Evolutionary conservation across 2,329 filamentous ascomycete genomes (phyloP).

Genomic region (Madurella mycetomatis): DNA sequence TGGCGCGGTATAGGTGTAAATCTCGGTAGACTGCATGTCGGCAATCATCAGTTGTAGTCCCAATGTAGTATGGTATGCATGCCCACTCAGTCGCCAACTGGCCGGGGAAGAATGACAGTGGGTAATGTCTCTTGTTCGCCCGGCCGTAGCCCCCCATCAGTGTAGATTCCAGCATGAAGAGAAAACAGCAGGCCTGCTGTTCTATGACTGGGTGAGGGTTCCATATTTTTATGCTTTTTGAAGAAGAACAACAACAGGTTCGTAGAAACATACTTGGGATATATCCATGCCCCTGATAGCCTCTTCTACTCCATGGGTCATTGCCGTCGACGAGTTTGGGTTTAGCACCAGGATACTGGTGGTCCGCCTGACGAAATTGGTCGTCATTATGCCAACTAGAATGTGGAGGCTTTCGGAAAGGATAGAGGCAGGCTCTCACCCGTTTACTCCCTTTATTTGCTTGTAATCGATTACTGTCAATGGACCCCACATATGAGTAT

Average conservation of each 20-base stretch:
- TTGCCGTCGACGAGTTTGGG: slow-evolving; percentile 68
- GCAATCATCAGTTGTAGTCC: neutral
- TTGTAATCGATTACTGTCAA: neutral
- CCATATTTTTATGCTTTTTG: neutral
- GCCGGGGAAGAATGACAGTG: no score
- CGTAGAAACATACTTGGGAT: slow-evolving; percentile 31
- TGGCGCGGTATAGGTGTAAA: slow-evolving; percentile 64
- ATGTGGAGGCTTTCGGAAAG: no score
- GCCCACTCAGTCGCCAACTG: no score
- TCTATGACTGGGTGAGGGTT: neutral
- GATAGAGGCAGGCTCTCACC: neutral
- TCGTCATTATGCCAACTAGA: slow-evolving; percentile 12
- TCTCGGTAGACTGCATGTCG: slow-evolving; percentile 39
- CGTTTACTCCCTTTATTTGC: neutral
- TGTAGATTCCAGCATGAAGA: neutral
- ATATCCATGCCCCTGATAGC: slow-evolving; percentile 43
- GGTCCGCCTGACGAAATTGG: slow-evolving; percentile 28
- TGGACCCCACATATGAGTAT: neutral
- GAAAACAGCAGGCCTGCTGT: neutral
- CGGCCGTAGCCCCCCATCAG: no score
- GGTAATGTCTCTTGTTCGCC: no score
- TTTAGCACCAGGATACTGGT: slow-evolving; percentile 67
- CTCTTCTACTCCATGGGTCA: slow-evolving; percentile 62
- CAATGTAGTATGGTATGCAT: no score
- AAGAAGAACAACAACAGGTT: neutral